A percentile compares a stretch with the other conserved stretches of the same genome.
phyloP scores from a whole-genome alignment of 306 rosid genomes.

The Vigna angularis region DNA sequence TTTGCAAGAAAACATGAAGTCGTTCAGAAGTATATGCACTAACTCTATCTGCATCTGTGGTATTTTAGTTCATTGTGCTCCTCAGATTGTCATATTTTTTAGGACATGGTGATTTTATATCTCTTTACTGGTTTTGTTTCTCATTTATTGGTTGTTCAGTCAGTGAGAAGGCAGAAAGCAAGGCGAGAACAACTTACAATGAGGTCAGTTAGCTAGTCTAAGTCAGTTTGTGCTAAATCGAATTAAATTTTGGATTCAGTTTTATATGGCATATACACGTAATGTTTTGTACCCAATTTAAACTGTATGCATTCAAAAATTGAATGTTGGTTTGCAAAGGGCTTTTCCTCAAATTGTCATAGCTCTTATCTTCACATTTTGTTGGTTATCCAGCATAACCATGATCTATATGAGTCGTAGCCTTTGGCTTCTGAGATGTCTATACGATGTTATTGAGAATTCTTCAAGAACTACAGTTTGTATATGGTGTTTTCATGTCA shows the following conservation, averaged over 20 bases:
- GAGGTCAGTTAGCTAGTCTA: conserved; percentile 68
- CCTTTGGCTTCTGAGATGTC: conserved; percentile 18
- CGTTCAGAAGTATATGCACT: no score
- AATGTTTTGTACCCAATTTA: conserved; percentile 12
- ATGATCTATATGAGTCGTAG: not conserved
- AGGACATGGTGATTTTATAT: conserved; percentile 2
- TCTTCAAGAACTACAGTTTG: conserved; percentile 21
- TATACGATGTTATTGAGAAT: conserved; percentile 11
- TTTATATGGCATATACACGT: not conserved
- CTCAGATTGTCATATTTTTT: conserved; percentile 5
- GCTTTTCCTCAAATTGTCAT: not conserved
- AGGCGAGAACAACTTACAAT: conserved; percentile 95
- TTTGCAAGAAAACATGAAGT: no score
- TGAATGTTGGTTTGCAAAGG: not conserved
- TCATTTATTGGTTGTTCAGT: conserved; percentile 59
- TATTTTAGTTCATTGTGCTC: conserved; percentile 27
- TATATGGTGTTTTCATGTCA: not conserved
- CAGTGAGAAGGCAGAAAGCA: conserved; percentile 99
- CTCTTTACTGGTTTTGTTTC: conserved; percentile 35
- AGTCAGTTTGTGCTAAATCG: conserved; percentile 30
- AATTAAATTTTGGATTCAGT: conserved; percentile 22
- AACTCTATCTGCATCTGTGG: not conserved
- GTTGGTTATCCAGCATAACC: conserved; percentile 17
- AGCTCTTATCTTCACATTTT: not conserved
- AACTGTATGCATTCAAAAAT: conserved; percentile 3